phyloP scores from a whole-genome alignment of 257 asterid genomes.

The Solanum virginianum region DNA sequence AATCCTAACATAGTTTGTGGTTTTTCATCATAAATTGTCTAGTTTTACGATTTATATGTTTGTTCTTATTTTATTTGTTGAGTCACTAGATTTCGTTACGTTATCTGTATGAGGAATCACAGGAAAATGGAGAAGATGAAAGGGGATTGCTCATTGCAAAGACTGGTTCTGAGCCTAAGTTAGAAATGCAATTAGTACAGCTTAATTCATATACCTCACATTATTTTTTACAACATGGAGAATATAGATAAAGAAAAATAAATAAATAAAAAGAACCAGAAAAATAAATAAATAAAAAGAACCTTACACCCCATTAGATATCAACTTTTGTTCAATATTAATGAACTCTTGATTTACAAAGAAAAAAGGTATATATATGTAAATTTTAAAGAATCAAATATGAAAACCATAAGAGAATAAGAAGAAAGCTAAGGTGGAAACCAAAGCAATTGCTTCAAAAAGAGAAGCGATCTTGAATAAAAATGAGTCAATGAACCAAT shows the following conservation, averaged over 20 bases:
- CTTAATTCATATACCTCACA: background rate
- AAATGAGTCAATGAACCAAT: slow-evolving; percentile 48
- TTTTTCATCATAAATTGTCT: too few species aligned
- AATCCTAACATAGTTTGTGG: too few species aligned
- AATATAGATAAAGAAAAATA: background rate
- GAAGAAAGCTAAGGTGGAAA: slow-evolving; percentile 49
- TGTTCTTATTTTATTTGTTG: too few species aligned
- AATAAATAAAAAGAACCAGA: background rate
- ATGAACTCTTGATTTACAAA: background rate
- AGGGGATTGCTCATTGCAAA: too few species aligned
- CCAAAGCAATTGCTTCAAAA: slow-evolving; percentile 50
- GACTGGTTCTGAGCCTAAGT: too few species aligned
- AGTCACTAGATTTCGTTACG: too few species aligned
- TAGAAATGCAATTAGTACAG: background rate
- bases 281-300: background rate
- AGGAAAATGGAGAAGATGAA: too few species aligned
- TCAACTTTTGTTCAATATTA: background rate
- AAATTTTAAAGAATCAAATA: slow-evolving; percentile 13
- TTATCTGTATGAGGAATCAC: too few species aligned
- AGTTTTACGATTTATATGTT: too few species aligned
- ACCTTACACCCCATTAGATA: background rate
- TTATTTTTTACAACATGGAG: background rate
- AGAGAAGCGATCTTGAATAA: slow-evolving; percentile 49
- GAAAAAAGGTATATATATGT: too few species aligned
- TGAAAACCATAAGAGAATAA: slow-evolving; percentile 72